phyloP scores from a whole-genome alignment of 2,329 filamentous ascomycete genomes.

The Talaromyces sp. region DNA sequence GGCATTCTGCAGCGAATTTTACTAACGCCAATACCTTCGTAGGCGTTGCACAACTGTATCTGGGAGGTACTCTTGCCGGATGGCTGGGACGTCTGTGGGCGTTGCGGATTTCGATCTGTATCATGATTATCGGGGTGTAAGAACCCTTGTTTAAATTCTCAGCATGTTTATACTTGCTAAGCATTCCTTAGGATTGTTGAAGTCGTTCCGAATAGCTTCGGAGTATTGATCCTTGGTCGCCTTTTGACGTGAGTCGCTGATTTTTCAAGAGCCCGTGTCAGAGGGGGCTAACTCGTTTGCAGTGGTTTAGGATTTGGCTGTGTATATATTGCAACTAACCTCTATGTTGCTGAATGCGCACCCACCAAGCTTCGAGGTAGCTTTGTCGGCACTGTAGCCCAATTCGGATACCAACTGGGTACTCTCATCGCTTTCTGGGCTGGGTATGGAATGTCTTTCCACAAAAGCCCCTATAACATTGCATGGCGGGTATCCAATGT shows the following conservation, averaged over 20 bases:
- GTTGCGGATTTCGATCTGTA: conserved; percentile 41
- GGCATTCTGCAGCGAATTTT: background rate
- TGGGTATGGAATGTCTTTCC: conserved; percentile 49
- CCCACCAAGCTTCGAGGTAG: conserved; percentile 44
- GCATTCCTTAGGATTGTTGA: conserved; percentile 38
- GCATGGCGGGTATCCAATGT: conserved; percentile 49
- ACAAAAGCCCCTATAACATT: conserved; percentile 46
- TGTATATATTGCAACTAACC: conserved; percentile 47
- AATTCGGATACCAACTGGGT: conserved; percentile 44
- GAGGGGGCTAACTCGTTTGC: background rate
- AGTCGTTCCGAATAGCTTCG: conserved; percentile 46
- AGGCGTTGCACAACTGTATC: conserved; percentile 43
- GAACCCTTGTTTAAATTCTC: background rate
- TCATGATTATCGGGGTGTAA: conserved; percentile 45
- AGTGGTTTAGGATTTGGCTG: conserved; percentile 48
- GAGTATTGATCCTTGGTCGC: conserved; percentile 45
- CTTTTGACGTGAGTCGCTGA: conserved; percentile 36
- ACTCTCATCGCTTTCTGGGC: conserved; percentile 50
- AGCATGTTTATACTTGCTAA: conserved; percentile 1
- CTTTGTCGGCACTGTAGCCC: conserved; percentile 39
- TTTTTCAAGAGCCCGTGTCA: too few species aligned
- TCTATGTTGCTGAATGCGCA: conserved; percentile 48
- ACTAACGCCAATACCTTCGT: background rate
- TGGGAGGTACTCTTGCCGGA: conserved; percentile 44
- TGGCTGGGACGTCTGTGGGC: conserved; percentile 45